A percentile compares a stretch with the other conserved stretches of the same genome.
Conservation (phyloP, 306 rosid species). For the Gastrolobium villosum region DNA sequence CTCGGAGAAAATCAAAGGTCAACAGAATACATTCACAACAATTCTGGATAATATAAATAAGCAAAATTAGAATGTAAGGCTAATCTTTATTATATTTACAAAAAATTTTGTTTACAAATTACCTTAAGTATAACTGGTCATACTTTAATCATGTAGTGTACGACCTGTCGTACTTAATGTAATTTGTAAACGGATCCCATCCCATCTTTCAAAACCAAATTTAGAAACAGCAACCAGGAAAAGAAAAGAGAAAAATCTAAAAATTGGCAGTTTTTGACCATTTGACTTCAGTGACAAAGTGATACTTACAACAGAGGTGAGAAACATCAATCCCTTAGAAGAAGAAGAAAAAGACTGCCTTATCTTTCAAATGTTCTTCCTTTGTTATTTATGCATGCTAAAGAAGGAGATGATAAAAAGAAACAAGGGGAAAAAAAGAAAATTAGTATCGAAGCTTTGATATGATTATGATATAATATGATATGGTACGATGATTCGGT, state of each 20-base stretch:
- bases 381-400: background rate
- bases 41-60: background rate
- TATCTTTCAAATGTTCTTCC: background rate
- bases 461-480: background rate
- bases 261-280: background rate
- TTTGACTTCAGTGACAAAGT: background rate
- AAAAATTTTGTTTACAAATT: no score
- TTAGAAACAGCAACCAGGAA: background rate
- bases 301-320: background rate
- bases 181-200: no score
- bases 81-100: no score
- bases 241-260: background rate
- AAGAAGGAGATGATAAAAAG: background rate
- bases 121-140: no score
- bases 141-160: no score
- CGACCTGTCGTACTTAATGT: no score
- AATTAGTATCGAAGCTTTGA: constrained; percentile 14
- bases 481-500: background rate
- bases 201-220: background rate
- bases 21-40: no score
- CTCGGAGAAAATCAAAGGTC: no score
- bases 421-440: background rate
- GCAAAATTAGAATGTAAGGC: background rate
- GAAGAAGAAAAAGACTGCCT: background rate
- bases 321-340: background rate